Conservation (phyloP, 257 asterid species). For the Buddleja alternifolia region DNA sequence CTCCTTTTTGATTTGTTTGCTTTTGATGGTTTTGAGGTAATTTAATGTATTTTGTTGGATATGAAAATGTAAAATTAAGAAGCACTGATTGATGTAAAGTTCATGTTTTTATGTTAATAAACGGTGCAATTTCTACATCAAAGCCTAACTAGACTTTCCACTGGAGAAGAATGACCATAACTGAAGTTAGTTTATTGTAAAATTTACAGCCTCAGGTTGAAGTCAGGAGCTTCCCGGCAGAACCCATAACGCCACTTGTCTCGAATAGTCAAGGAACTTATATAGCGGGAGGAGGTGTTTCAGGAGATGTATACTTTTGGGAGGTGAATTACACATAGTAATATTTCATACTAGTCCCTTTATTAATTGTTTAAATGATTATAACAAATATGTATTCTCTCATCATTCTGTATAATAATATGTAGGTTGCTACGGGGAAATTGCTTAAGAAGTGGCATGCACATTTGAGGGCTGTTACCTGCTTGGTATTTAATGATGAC, state of each 20-base stretch:
- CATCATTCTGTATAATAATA: background rate
- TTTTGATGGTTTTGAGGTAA: background rate
- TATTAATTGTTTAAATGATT: constrained; percentile 14
- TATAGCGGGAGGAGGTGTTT: constrained; percentile 82
- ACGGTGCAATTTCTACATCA: background rate
- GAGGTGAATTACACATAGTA: constrained; percentile 55
- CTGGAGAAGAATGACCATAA: constrained; percentile 1
- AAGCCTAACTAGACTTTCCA: background rate
- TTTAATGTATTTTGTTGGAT: background rate
- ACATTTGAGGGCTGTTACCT: constrained; percentile 79
- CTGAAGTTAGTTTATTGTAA: constrained; percentile 3
- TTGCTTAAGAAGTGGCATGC: constrained; percentile 95
- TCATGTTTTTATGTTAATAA: background rate
- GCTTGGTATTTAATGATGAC: constrained; percentile 79
- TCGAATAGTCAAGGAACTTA: constrained; percentile 74
- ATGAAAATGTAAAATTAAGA: background rate
- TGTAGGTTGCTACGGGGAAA: constrained; percentile 78
- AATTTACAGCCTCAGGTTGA: constrained; percentile 78
- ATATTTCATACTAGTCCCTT: background rate
- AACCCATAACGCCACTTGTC: constrained; percentile 66
- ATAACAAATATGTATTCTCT: background rate
- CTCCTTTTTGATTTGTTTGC: background rate
- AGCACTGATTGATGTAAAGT: background rate
- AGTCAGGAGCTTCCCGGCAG: constrained; percentile 84
- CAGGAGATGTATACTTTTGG: constrained; percentile 87